phyloP scores from a whole-genome alignment of 1,284 basidiomycete genomes.

The Kwoniella shivajii region DNA sequence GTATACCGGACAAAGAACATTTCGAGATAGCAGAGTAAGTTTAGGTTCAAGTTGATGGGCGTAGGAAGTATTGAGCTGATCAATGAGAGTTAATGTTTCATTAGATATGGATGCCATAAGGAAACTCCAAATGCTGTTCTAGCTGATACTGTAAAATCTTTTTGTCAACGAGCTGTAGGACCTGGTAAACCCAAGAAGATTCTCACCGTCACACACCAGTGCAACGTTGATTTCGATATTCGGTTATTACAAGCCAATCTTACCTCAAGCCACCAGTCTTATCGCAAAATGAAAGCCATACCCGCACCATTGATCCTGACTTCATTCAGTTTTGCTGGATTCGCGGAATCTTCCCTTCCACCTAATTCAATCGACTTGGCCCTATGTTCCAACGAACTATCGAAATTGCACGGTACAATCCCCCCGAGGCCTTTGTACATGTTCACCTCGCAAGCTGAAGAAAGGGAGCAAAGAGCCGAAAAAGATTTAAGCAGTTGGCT shows the following conservation, averaged over 20 bases:
- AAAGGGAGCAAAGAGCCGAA: constrained; percentile 21
- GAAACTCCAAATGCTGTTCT: constrained; percentile 23
- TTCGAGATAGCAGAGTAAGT: constrained; percentile 29
- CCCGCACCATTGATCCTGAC: constrained; percentile 18
- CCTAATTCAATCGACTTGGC: constrained; percentile 21
- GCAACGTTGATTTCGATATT: constrained; percentile 19
- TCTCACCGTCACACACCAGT: constrained; percentile 25
- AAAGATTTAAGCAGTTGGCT: constrained; percentile 24
- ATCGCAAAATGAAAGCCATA: constrained; percentile 17
- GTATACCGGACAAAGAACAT: constrained; percentile 6
- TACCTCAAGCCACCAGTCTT: constrained; percentile 14
- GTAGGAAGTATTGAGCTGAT: not conserved
- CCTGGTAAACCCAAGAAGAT: constrained; percentile 6
- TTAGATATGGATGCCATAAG: constrained; percentile 25
- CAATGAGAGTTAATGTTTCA: too few relatives aligned
- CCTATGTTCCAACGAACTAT: constrained; percentile 21
- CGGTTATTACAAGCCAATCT: constrained; percentile 21
- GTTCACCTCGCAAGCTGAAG: constrained; percentile 17
- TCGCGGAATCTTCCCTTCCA: constrained; percentile 19
- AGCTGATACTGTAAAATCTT: constrained; percentile 12
- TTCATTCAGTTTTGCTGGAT: constrained; percentile 23
- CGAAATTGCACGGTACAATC: constrained; percentile 15
- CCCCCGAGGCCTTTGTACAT: constrained; percentile 9
- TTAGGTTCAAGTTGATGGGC: not conserved
- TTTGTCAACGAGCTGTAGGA: constrained; percentile 3